phyloP scores from a whole-genome alignment of 78 protist species.

The Thecamonas trahens region DNA sequence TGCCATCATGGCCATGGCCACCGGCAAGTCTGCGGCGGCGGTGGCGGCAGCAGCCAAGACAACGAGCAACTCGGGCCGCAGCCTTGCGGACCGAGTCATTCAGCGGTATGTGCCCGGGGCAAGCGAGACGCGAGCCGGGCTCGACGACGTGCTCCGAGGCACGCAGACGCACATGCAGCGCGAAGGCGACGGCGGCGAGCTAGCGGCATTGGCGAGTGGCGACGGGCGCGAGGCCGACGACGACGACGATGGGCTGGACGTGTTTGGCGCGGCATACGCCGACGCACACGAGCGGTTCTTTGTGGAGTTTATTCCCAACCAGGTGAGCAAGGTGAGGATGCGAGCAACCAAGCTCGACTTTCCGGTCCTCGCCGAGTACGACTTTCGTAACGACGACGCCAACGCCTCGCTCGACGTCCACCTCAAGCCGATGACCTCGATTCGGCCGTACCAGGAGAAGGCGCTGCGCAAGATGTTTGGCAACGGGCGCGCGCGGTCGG shows the following conservation, averaged over 20 bases:
- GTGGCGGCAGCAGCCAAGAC: too few species aligned
- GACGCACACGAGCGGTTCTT: neutral
- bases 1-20: too few species aligned
- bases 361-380: constrained; percentile 90
- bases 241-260: neutral
- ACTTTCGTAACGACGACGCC: constrained; percentile 71
- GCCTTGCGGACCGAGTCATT: too few species aligned
- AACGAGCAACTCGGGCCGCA: too few species aligned
- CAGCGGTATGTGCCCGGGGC: too few species aligned
- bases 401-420: constrained; percentile 61
- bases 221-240: neutral
- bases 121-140: too few species aligned
- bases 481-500: constrained; percentile 92
- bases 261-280: neutral
- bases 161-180: neutral
- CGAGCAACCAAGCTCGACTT: constrained; percentile 58
- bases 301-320: neutral
- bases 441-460: constrained; percentile 85
- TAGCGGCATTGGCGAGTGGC: neutral
- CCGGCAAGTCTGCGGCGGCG: too few species aligned
- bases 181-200: neutral
- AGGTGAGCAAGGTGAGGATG: constrained; percentile 58
- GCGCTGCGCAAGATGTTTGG: constrained; percentile 89
- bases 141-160: neutral
- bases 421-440: constrained; percentile 64